Percentiles rank a stretch among this genome's conserved stretches.
Conservation (phyloP, 1,284 basidiomycete genomes). For the Sporisorium iseilematis-ciliati region DNA sequence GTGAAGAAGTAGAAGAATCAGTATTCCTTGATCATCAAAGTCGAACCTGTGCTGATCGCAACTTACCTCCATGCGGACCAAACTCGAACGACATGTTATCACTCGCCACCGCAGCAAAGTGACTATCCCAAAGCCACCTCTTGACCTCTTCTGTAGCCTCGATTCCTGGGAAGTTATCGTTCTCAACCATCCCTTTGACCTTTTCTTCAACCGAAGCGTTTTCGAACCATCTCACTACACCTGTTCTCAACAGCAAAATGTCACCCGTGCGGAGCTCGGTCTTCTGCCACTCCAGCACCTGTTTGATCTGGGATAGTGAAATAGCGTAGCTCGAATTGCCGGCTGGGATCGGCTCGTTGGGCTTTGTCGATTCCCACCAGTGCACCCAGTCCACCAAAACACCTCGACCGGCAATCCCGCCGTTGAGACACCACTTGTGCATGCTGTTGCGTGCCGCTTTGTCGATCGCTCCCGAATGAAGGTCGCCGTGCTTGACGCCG, state of each 20-base stretch:
- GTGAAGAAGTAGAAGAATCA: neutral
- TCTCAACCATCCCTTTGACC: constrained; percentile 37
- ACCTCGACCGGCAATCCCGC: constrained; percentile 43
- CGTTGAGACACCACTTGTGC: constrained; percentile 41
- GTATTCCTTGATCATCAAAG: neutral
- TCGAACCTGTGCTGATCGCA: neutral
- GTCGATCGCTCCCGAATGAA: constrained; percentile 29
- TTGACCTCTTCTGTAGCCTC: constrained; percentile 47
- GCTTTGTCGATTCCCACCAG: constrained; percentile 47
- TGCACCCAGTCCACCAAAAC: constrained; percentile 48
- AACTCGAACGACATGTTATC: constrained; percentile 49
- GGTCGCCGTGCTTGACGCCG: constrained; percentile 39
- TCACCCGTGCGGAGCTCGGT: constrained; percentile 28
- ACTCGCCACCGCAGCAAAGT: constrained; percentile 47
- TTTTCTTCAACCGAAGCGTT: constrained; percentile 26
- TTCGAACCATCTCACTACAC: constrained; percentile 48
- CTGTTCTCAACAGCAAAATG: constrained; percentile 38
- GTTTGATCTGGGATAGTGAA: constrained; percentile 36
- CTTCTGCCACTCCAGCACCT: constrained; percentile 36
- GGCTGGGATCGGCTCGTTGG: constrained; percentile 21
- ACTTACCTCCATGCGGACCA: constrained; percentile 43
- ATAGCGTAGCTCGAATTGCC: constrained; percentile 39
- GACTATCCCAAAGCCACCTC: constrained; percentile 42
- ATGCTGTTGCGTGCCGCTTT: constrained; percentile 38
- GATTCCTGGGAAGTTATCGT: constrained; percentile 45